Evolutionary conservation across 192 early-diverging fungal species (phyloP).

Genomic region (Coemansia interrupta): DNA sequence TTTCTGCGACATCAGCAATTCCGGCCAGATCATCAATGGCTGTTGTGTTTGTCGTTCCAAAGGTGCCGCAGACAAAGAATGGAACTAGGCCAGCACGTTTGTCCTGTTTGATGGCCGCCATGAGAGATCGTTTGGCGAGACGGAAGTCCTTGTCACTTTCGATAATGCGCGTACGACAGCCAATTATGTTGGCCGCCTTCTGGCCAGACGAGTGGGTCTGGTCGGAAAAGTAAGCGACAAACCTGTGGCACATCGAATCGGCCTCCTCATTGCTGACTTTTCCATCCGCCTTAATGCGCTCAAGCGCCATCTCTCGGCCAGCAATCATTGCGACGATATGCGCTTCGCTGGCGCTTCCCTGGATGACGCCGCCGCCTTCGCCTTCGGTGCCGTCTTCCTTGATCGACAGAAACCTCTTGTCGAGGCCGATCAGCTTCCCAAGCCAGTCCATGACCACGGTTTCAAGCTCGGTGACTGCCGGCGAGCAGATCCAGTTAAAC

Average conservation of each 20-base stretch:
- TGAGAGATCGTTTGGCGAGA: slow-evolving; percentile 49
- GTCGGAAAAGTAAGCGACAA: slow-evolving; percentile 62
- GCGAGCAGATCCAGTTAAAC: slow-evolving; percentile 58
- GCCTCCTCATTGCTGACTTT: slow-evolving; percentile 29
- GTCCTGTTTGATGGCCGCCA: slow-evolving; percentile 51
- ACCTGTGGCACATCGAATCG: slow-evolving; percentile 14
- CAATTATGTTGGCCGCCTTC: slow-evolving; percentile 56
- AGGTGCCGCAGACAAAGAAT: slow-evolving; percentile 61
- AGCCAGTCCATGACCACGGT: slow-evolving; percentile 63
- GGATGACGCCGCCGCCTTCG: slow-evolving; percentile 64
- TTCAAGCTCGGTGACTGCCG: slow-evolving; percentile 64
- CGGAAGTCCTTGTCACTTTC: slow-evolving; percentile 37
- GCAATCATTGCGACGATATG: slow-evolving; percentile 59
- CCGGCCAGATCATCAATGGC: slow-evolving; percentile 58
- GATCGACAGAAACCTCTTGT: slow-evolving; percentile 52
- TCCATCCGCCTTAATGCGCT: slow-evolving; percentile 21
- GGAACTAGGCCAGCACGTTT: slow-evolving; percentile 56
- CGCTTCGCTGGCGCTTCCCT: slow-evolving; percentile 61
- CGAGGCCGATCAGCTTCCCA: slow-evolving; percentile 58
- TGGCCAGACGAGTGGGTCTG: slow-evolving; percentile 60
- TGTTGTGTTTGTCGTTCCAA: slow-evolving; percentile 61
- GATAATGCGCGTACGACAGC: slow-evolving; percentile 37
- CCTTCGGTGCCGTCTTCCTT: slow-evolving; percentile 48
- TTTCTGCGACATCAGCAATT: slow-evolving; percentile 49
- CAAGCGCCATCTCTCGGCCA: slow-evolving; percentile 52